A percentile compares a stretch with the other conserved stretches of the same genome.
Conservation (phyloP, 2,329 filamentous ascomycete species). For the Fusarium albosuccineum region DNA sequence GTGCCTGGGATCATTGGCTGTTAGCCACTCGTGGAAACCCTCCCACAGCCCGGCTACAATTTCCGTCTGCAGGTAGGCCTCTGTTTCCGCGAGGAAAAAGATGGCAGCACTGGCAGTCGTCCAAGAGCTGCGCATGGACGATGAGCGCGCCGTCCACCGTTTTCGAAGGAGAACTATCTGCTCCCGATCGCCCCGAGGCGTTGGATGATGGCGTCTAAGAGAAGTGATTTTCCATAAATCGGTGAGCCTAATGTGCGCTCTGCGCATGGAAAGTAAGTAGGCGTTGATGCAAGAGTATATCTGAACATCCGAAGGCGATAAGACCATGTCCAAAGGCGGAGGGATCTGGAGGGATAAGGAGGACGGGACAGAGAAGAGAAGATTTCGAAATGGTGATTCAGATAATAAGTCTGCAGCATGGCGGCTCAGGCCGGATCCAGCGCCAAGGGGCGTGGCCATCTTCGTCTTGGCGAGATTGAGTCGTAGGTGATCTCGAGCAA, state of each 20-base stretch:
- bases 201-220: constrained; percentile 81
- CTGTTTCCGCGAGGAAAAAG: constrained; percentile 89
- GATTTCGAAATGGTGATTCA: constrained; percentile 77
- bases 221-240: constrained; percentile 88
- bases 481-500: constrained; percentile 81
- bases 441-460: constrained; percentile 54
- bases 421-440: constrained; percentile 52
- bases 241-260: constrained; percentile 86
- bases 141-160: constrained; percentile 72
- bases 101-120: constrained; percentile 88
- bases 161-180: constrained; percentile 72
- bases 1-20: constrained; percentile 55
- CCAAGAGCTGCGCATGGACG: constrained; percentile 86
- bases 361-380: constrained; percentile 81
- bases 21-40: constrained; percentile 82
- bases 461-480: constrained; percentile 71
- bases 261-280: constrained; percentile 86
- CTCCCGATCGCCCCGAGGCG: constrained; percentile 72
- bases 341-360: constrained; percentile 79
- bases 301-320: constrained; percentile 80
- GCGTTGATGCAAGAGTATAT: constrained; percentile 88
- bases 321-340: constrained; percentile 88
- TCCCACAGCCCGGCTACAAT: constrained; percentile 86
- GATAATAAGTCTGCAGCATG: constrained; percentile 54
- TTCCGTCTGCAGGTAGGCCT: constrained; percentile 90